Evolutionary conservation across 2,329 filamentous ascomycete genomes (phyloP), one percentile per base, ranked within the genome.

Genomic region (Microsporum audouinii): DNA sequence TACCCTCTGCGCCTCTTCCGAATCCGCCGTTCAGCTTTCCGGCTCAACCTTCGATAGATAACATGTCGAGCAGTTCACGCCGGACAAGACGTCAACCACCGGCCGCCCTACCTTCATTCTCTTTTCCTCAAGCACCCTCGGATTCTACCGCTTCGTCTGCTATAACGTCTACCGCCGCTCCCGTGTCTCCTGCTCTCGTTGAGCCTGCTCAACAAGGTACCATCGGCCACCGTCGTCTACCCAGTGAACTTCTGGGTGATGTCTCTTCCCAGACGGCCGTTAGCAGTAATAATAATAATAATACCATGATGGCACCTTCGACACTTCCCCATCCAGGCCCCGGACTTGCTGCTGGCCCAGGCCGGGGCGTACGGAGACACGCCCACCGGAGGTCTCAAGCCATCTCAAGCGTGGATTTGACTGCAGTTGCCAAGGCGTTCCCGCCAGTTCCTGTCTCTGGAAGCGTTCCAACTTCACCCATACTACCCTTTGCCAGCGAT

Each of bases 361-460:
- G 78, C 34, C 77, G 83, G 47, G 75, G 79, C 59, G 80, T 85
- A 63, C 82, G 88, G 66, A 85, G 87, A 14, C 89, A 95, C 73
- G 84, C 83, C 17, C 91, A 96, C 71, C 84, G 89, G 62, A 84
- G 92, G 63, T 96, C 91, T 31, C 81, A 76, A 63, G 88, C 89
- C 3, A 85, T 96, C 12, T 96, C 91, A 1, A 88, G 85, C 61
- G 88, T 92, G 69, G 91, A 96, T 69, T 75, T 96, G 27, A 80
- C 79, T 31, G 77, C 81, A 49, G 79, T 80, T 57, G 71, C 80
- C 14, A 76, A 79, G 53, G 75, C 79, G 23, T 67, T 75, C 17
- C 70, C 70, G n/a, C 64, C 69, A 27, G 72, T 70, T 60, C 65
- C 71, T 5, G 76, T 79, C 58, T 81, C 81, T 4, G 85, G 78